These are phyloP conservation scores for Aspergillus caelatus DNA, from an alignment of 2,329 filamentous ascomycete species.

Conservation along the genomic window DNA sequence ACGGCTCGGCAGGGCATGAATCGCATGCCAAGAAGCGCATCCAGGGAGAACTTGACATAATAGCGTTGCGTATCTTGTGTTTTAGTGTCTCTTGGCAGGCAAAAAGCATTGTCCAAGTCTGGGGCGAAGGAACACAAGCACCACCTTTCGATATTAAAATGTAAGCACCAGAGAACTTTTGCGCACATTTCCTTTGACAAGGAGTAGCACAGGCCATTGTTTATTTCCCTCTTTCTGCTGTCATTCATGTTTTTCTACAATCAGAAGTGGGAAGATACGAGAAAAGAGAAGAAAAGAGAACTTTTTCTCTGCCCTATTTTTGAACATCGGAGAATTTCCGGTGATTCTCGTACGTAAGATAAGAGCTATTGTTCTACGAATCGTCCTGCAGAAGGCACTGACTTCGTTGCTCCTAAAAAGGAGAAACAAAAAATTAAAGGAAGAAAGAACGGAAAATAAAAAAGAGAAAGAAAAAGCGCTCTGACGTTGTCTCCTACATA, in stretches of 20 bases:
- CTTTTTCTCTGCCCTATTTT: neutral
- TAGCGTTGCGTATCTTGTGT: neutral
- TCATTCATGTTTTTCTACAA: neutral
- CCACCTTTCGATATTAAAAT: neutral
- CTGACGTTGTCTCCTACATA: neutral
- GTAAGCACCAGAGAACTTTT: neutral
- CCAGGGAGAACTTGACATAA: neutral
- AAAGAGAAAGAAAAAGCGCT: neutral
- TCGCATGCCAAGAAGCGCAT: neutral
- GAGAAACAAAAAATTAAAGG: neutral
- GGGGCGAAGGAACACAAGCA: neutral
- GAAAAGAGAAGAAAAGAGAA: neutral
- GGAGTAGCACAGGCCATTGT: neutral
- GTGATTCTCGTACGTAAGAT: neutral
- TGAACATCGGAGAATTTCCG: neutral
- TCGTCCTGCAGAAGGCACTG: neutral
- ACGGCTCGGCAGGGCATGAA: neutral
- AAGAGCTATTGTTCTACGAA: neutral
- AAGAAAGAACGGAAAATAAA: neutral
- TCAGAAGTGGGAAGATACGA: neutral
- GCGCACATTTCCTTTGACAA: neutral
- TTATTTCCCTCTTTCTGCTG: rapidly evolving
- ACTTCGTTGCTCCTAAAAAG: neutral
- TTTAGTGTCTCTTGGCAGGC: neutral
- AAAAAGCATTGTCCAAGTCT: neutral